Base-by-base conservation (phyloP, 768 basidiomycete genomes). In the Trametes coccinea region DNA sequence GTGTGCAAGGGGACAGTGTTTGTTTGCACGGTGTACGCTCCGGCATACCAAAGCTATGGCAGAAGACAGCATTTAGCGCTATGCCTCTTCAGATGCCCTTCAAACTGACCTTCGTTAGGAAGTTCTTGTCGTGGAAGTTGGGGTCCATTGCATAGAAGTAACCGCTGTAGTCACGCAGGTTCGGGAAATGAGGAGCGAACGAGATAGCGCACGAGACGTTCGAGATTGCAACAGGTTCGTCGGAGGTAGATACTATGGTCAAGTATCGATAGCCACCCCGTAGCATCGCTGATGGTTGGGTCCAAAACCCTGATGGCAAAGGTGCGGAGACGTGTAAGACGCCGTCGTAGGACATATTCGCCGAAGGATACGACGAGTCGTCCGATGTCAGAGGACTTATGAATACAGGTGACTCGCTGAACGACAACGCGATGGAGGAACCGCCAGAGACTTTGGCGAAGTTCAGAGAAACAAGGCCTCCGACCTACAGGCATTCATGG, bases 11-110 rank as follows among this genome's bases (percentile, higher is more conserved):
- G 72, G 0, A 84, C 80, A 0, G 80, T 84, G 60, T 83, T 82
- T 2, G 83, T 84, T 64, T 85, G 84, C 2, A 85, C 82, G 0
- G 84, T 86, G 65, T 86, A 86, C 3, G 83, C 84, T 4, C 84
- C 84, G 0, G 83, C 78, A 67, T 84, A 85, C 84, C 84, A 85
- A 3, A 84, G 67, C 70, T 74, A 53, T 27, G 56, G 40, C 27
- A 46, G 55, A 16, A 34, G 17, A 55, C 5, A 3, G 30, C 7
- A 45, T 16, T 6, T 5, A 13, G n/a, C 11, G 29, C 8, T 3
- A 47, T n/a, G 34, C 34, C 34, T 37, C 34, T 37, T 11, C 34
- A 37, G 11, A 22, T 22, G 22, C 22, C 22, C 22, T 22, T 22
- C 13, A 7, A 39, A 39, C 8, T 27, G 16, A 68, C 71, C 67